Base-by-base conservation (phyloP, 169 alveolate species). In the Plasmodium knowlesi region DNA sequence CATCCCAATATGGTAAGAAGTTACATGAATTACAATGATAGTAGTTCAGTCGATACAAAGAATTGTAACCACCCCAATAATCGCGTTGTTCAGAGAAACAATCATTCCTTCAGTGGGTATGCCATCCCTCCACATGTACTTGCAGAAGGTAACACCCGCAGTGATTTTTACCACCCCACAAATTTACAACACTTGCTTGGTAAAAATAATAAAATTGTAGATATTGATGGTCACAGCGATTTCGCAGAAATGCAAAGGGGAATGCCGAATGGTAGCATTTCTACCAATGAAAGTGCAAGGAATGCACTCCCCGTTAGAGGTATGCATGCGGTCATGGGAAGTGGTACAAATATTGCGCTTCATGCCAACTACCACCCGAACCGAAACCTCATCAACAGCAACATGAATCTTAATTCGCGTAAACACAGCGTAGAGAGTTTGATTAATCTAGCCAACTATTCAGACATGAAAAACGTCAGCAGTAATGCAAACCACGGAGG, bases 401-500 rank as follows among this genome's bases (percentile, higher is more conserved):
- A 67, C 39, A 5, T 67, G 41, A 28, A 39, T 19, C 41, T 67
- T 9, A 67, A 12, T 19, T 67, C 76, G 12, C 30, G 32, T 30
- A 37, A 74, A 14, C 57, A 82, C 25, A 28, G 39, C 70, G 25
- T 79, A 12, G 57, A 79, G 22, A 79, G 32, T 79, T 79, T 79
- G 32, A 39, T 79, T 19, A 79, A 79, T 79, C 28, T 32, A 16
- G 43, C 71, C 5, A 79, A 79, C 41, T 79, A 39, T 39, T 39
- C 46, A 28, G 32, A 79, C 22, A 8, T n/a, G 28, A 79, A 14
- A 79, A 79, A n/a, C 57, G 57, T 16, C 32, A 79, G 71, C 39
- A 79, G 54, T 79, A 79, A 79, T 79, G 46, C 73, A 67, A 67
- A 67, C 76, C 76, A 67, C n/a, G 76, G 37, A 0, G 76, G 37